Percentiles rank a stretch among this genome's conserved stretches.
These are phyloP conservation scores for Aspergillus japonicus DNA, from an alignment of 2,329 filamentous ascomycete genomes.

Conservation along the genomic window DNA sequence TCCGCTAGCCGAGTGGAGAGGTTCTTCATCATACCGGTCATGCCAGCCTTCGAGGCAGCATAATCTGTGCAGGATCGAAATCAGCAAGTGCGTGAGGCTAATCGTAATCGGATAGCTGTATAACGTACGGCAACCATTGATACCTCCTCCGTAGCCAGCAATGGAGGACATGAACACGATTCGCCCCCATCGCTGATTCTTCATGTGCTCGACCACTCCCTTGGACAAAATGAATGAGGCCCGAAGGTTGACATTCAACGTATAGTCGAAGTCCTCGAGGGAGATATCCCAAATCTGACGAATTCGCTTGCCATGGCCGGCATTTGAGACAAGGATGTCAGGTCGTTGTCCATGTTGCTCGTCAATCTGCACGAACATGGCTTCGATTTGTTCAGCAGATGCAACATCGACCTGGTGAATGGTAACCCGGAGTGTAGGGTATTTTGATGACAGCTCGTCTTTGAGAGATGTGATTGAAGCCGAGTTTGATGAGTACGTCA, in stretches of 20 bases:
- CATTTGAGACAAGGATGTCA: slow-evolving; percentile 66
- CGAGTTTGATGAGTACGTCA: slow-evolving; percentile 58
- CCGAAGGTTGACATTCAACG: slow-evolving; percentile 60
- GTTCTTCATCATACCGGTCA: slow-evolving; percentile 66
- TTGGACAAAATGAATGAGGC: slow-evolving; percentile 63
- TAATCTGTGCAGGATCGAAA: slow-evolving; percentile 37
- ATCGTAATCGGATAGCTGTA: neutral
- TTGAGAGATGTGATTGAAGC: slow-evolving; percentile 49
- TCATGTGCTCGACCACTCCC: slow-evolving; percentile 61
- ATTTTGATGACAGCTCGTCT: slow-evolving; percentile 38
- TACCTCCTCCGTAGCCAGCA: slow-evolving; percentile 61
- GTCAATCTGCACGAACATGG: slow-evolving; percentile 56
- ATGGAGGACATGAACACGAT: slow-evolving; percentile 66
- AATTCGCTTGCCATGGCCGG: slow-evolving; percentile 64
- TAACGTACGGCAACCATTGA: slow-evolving; percentile 58
- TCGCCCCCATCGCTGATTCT: slow-evolving; percentile 59
- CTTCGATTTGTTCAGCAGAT: slow-evolving; percentile 52
- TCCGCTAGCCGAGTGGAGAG: slow-evolving; percentile 59
- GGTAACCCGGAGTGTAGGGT: slow-evolving; percentile 46
- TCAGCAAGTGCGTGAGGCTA: neutral
- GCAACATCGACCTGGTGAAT: slow-evolving; percentile 60
- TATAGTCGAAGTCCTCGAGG: slow-evolving; percentile 64
- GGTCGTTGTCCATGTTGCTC: slow-evolving; percentile 54
- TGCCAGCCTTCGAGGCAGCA: slow-evolving; percentile 61
- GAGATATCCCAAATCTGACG: slow-evolving; percentile 57